Evolutionary conservation across 257 asterid genomes (phyloP).

Genomic region (Solanum clarkiae): DNA sequence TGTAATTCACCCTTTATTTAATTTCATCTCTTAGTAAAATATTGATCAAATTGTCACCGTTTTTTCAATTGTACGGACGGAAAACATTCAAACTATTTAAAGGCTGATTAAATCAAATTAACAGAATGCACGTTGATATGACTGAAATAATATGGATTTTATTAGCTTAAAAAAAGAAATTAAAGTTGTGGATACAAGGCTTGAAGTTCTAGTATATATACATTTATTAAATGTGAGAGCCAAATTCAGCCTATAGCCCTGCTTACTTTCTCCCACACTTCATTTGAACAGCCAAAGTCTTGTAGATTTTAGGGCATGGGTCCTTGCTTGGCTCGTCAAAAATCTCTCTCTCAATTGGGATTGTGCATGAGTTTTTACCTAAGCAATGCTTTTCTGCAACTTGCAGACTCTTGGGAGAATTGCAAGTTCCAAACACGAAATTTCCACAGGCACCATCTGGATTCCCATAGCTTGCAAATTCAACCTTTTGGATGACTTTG

Average conservation of each 20-base stretch:
- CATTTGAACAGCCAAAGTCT: conserved; percentile 56
- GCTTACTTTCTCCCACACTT: conserved; percentile 24
- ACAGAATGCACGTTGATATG: not conserved
- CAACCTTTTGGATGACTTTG: conserved; percentile 31
- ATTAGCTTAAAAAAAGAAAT: not conserved
- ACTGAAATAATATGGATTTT: not conserved
- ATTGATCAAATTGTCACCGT: too few relatives aligned
- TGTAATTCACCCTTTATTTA: too few relatives aligned
- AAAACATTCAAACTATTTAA: not conserved
- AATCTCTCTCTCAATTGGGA: conserved; percentile 38
- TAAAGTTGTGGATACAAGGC: not conserved
- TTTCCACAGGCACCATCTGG: conserved; percentile 63
- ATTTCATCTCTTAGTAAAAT: too few relatives aligned
- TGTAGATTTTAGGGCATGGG: conserved; percentile 43
- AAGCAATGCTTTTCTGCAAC: conserved; percentile 36
- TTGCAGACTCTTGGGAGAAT: conserved; percentile 15
- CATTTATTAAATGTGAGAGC: not conserved
- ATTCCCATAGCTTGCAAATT: conserved; percentile 58
- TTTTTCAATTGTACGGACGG: not conserved
- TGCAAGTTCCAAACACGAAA: conserved; percentile 39
- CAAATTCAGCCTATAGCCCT: not conserved
- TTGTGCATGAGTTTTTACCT: conserved; percentile 51
- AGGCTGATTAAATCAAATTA: not conserved
- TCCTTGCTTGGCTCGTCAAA: conserved; percentile 31
- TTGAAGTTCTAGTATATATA: not conserved